phyloP scores from a whole-genome alignment of 805 yeast species.

The Saturnispora kantuleensis region DNA sequence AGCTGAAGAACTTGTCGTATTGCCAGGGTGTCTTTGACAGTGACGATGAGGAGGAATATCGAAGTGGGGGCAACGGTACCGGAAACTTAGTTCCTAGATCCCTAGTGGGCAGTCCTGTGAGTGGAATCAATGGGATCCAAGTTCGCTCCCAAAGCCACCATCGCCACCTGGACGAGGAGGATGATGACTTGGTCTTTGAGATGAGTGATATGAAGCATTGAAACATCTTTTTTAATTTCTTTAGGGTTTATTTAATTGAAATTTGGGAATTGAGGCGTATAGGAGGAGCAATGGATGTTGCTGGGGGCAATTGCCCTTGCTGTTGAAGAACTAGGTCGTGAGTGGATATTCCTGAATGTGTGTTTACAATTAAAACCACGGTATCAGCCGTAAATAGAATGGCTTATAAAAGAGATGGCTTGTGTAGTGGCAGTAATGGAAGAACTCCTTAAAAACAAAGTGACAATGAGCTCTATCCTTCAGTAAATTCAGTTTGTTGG shows the following conservation, averaged over 20 bases:
- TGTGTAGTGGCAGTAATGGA: too few relatives aligned
- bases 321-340: too few relatives aligned
- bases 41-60: conserved; percentile 25
- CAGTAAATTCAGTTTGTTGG: too few relatives aligned
- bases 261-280: too few relatives aligned
- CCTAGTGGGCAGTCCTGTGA: neutral
- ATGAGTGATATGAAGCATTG: conserved; percentile 58
- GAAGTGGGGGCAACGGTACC: neutral
- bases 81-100: neutral
- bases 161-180: conserved; percentile 45
- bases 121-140: neutral
- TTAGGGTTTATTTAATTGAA: neutral
- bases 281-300: too few relatives aligned
- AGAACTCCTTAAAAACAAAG: too few relatives aligned
- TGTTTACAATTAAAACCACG: too few relatives aligned
- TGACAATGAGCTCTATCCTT: too few relatives aligned
- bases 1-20: conserved; percentile 23
- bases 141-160: neutral
- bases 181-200: conserved; percentile 46
- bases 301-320: too few relatives aligned
- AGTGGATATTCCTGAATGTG: too few relatives aligned
- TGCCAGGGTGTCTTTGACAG: conserved; percentile 26
- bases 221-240: neutral
- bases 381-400: too few relatives aligned
- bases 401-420: too few relatives aligned